Evolutionary conservation across 2,329 filamentous ascomycete species (phyloP).

Genomic region (Paecilomyces dactylethromorphus): DNA sequence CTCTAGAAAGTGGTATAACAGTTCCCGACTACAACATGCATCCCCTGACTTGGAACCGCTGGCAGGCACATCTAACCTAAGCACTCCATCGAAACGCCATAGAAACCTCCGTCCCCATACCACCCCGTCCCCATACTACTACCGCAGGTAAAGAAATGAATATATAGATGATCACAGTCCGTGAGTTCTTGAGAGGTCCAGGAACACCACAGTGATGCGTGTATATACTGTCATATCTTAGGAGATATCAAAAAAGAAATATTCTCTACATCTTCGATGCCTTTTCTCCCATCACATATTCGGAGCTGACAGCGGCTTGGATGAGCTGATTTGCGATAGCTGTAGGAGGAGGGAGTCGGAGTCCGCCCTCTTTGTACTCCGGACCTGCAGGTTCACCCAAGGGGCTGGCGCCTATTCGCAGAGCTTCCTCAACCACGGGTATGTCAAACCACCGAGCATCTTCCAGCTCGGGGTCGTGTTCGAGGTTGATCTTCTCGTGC

Average conservation of each 20-base stretch:
- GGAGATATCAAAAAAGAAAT: background rate
- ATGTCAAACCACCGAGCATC: slow-evolving; percentile 81
- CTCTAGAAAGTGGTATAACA: background rate
- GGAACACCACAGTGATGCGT: background rate
- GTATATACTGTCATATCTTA: background rate
- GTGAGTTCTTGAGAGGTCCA: background rate
- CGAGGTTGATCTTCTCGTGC: slow-evolving; percentile 73
- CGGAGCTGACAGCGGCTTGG: slow-evolving; percentile 63
- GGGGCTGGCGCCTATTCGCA: slow-evolving; percentile 60
- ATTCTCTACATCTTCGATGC: slow-evolving; percentile 41
- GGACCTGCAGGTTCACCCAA: slow-evolving; percentile 59
- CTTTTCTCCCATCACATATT: slow-evolving; percentile 58
- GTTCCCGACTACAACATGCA: background rate
- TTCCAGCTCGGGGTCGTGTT: slow-evolving; percentile 87
- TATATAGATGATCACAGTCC: background rate
- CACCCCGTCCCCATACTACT: background rate
- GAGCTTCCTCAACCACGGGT: slow-evolving; percentile 71
- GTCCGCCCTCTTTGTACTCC: slow-evolving; percentile 66
- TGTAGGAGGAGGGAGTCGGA: slow-evolving; percentile 76
- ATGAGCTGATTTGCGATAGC: slow-evolving; percentile 92
- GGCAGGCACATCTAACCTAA: background rate
- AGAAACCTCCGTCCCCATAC: background rate
- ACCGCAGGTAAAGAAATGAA: background rate
- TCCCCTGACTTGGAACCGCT: background rate
- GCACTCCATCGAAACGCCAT: background rate